A percentile compares a stretch with the other conserved stretches of the same genome.
These are phyloP conservation scores for Chrysoporthe puriensis DNA, from an alignment of 2,329 filamentous ascomycete species.

Conservation along the genomic window DNA sequence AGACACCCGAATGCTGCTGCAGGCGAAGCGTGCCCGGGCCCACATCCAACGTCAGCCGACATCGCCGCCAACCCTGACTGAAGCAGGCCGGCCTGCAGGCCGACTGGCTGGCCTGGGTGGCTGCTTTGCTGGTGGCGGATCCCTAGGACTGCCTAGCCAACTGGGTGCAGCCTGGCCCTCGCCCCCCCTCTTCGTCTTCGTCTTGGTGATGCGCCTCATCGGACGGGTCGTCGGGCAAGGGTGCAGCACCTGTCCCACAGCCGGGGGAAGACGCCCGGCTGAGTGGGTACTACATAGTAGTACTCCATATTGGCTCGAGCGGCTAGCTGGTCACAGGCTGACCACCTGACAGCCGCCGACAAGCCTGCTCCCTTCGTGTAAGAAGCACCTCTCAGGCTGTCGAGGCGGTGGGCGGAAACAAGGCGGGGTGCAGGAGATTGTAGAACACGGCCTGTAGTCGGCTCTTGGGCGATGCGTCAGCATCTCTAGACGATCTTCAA, in stretches of 20 bases:
- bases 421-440: background rate
- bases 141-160: background rate
- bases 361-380: background rate
- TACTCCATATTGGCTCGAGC: background rate
- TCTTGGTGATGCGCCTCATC: background rate
- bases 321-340: background rate
- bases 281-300: background rate
- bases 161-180: background rate
- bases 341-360: background rate
- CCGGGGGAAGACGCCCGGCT: background rate
- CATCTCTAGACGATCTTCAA: background rate
- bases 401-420: background rate
- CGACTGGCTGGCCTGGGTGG: background rate
- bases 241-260: background rate
- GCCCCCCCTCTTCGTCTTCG: background rate
- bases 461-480: background rate
- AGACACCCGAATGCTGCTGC: background rate
- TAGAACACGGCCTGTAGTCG: too few species aligned
- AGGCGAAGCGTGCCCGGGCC: background rate
- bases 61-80: background rate
- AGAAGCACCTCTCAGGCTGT: background rate
- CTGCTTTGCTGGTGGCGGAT: background rate
- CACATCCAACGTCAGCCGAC: slow-evolving; percentile 6
- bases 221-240: background rate
- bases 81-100: background rate